Evolutionary conservation across 257 asterid species (phyloP).

Genomic region (Jacaranda copaia): DNA sequence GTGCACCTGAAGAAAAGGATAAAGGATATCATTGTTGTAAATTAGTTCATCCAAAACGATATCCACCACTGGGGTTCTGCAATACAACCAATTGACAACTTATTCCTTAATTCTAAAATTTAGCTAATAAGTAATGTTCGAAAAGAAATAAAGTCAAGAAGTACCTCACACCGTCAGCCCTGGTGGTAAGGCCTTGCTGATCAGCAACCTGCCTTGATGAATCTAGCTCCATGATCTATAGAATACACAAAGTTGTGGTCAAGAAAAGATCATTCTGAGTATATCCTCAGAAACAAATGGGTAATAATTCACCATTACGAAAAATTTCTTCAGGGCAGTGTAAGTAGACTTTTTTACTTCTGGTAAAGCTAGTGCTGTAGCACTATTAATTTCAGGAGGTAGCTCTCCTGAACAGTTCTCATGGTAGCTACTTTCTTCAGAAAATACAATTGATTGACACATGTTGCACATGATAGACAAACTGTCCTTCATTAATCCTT

Average conservation of each 20-base stretch:
- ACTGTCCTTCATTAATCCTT: constrained; percentile 68
- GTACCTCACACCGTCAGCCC: constrained; percentile 90
- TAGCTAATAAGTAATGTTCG: constrained; percentile 14
- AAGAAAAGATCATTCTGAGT: constrained; percentile 28
- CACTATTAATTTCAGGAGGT: constrained; percentile 42
- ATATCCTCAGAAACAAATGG: constrained; percentile 36
- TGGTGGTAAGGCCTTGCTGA: constrained; percentile 68
- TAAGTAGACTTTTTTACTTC: constrained; percentile 60
- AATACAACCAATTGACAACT: constrained; percentile 37
- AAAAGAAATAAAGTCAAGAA: constrained; percentile 15
- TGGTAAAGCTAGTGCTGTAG: constrained; percentile 65
- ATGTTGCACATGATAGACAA: constrained; percentile 55
- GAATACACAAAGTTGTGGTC: constrained; percentile 35
- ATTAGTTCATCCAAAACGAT: constrained; percentile 83
- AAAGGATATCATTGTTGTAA: constrained; percentile 58
- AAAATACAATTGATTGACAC: constrained; percentile 40
- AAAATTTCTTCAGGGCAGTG: constrained; percentile 62
- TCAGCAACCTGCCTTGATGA: constrained; percentile 68
- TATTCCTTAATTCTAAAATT: constrained; percentile 17
- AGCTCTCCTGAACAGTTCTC: constrained; percentile 42
- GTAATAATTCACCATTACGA: constrained; percentile 63
- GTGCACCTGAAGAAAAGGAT: constrained; percentile 79
- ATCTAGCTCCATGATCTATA: constrained; percentile 84
- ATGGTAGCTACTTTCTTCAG: constrained; percentile 45
- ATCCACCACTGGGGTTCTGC: constrained; percentile 82